Conservation (phyloP, 345 rosid genomes). For the Acer yangbiense region DNA sequence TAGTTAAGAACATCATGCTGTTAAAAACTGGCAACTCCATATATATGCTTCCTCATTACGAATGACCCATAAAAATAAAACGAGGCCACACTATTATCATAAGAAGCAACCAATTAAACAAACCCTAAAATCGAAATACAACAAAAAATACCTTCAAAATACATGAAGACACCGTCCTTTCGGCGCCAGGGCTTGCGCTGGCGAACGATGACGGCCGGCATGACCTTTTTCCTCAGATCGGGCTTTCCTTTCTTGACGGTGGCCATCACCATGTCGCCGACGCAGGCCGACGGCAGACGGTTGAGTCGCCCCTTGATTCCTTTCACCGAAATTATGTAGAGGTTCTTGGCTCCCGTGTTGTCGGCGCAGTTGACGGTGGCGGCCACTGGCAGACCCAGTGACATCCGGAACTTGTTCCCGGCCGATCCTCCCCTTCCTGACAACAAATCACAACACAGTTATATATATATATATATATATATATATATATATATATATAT, state of each 20-base stretch:
- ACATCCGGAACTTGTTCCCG: constrained; percentile 81
- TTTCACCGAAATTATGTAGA: constrained; percentile 90
- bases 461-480: background rate
- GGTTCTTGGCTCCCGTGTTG: constrained; percentile 80
- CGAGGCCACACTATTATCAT: constrained; percentile 10
- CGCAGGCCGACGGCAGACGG: constrained; percentile 89
- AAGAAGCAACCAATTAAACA: constrained; percentile 20
- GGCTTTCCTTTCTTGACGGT: constrained; percentile 98
- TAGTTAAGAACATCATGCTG: constrained; percentile 28
- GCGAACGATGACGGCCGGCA: constrained; percentile 93
- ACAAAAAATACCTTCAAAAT: constrained; percentile 67
- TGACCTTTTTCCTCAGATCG: constrained; percentile 89
- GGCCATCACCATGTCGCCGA: constrained; percentile 98
- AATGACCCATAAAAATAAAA: constrained; percentile 3
- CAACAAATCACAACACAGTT: background rate
- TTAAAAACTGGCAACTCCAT: constrained; percentile 28
- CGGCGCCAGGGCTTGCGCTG: constrained; percentile 98
- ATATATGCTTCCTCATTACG: constrained; percentile 30
- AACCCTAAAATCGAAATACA: background rate
- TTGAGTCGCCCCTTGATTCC: constrained; percentile 95
- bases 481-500: too few relatives aligned
- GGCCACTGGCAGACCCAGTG: constrained; percentile 82
- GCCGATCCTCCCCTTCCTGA: constrained; percentile 73
- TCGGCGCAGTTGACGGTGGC: constrained; percentile 79
- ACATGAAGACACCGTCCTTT: constrained; percentile 99